Conservation (phyloP, 139 green algal genomes). For the Chlamydomonas applanata region DNA sequence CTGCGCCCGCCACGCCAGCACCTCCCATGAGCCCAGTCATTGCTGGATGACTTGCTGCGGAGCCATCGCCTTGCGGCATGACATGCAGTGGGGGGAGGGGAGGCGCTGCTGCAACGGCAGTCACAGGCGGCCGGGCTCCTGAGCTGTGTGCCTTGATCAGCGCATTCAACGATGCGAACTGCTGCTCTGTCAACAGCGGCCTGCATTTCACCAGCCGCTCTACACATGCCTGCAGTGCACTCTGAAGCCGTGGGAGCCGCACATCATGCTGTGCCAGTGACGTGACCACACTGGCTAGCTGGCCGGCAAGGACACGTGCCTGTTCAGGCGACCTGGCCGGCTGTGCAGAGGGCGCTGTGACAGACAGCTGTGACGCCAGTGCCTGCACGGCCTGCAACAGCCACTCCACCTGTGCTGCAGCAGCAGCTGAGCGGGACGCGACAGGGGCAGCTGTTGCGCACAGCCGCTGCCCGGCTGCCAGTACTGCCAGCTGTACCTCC, state of each 20-base stretch:
- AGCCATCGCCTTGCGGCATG: no score
- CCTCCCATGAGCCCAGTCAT: no score
- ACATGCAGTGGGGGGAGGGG: no score
- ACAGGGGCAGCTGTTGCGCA: slow-evolving; percentile 19
- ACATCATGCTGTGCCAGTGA: slow-evolving; percentile 21
- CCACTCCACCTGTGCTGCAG: slow-evolving; percentile 21
- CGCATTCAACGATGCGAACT: no score
- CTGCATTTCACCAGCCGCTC: no score
- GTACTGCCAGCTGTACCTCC: slow-evolving; percentile 22
- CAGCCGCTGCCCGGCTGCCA: slow-evolving; percentile 17
- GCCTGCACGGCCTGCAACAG: slow-evolving; percentile 10
- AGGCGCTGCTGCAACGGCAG: no score
- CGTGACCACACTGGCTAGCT: slow-evolving; percentile 19
- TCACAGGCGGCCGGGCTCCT: no score
- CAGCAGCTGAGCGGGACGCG: slow-evolving; percentile 25
- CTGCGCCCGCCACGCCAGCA: no score
- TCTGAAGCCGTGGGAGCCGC: slow-evolving; percentile 33
- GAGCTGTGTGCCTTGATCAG: no score
- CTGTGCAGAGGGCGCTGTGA: background rate
- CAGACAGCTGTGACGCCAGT: background rate
- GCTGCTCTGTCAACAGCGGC: no score
- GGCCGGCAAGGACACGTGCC: slow-evolving; percentile 18
- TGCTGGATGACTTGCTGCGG: no score
- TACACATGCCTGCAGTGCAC: background rate
- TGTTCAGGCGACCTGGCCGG: slow-evolving; percentile 17